Percentiles rank a stretch among this genome's conserved stretches.
These are phyloP conservation scores for Bullera alba DNA, from an alignment of 768 basidiomycete species.

Conservation along the genomic window DNA sequence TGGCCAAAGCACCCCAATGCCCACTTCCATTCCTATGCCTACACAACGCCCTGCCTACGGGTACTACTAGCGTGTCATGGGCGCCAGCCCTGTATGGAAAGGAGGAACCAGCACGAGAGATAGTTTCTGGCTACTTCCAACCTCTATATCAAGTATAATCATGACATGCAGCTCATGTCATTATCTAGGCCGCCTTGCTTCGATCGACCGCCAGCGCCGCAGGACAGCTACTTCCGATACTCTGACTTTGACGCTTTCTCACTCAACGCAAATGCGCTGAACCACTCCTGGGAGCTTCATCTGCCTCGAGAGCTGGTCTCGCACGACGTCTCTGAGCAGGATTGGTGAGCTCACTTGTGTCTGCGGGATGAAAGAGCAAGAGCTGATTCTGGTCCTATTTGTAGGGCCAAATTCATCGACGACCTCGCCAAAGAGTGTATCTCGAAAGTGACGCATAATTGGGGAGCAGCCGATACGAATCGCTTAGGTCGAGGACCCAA, in stretches of 20 bases:
- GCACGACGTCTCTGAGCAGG: constrained; percentile 33
- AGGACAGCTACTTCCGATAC: constrained; percentile 31
- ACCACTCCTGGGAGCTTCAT: constrained; percentile 31
- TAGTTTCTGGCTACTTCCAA: too few species aligned
- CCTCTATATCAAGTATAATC: too few species aligned
- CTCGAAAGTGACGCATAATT: constrained; percentile 13
- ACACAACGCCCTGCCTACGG: too few species aligned
- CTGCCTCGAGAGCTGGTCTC: constrained; percentile 27
- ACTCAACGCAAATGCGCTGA: constrained; percentile 22
- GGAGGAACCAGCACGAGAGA: too few species aligned
- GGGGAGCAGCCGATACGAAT: background rate
- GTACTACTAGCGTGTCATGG: too few species aligned
- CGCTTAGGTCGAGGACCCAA: constrained; percentile 18
- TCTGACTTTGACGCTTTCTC: constrained; percentile 34
- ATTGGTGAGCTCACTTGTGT: constrained; percentile 28
- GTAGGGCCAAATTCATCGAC: constrained; percentile 28
- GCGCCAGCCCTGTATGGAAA: too few species aligned
- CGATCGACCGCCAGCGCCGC: constrained; percentile 29
- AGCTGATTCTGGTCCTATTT: background rate
- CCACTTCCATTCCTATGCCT: too few species aligned
- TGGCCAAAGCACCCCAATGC: too few species aligned
- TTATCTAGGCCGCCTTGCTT: constrained; percentile 33
- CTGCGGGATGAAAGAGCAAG: background rate
- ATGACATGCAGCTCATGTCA: too few species aligned
- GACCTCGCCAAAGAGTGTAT: constrained; percentile 32